A percentile compares a stretch with the other conserved stretches of the same genome.
Conservation (phyloP, 1,139 yeast species). For the Geotrichum candidum region DNA sequence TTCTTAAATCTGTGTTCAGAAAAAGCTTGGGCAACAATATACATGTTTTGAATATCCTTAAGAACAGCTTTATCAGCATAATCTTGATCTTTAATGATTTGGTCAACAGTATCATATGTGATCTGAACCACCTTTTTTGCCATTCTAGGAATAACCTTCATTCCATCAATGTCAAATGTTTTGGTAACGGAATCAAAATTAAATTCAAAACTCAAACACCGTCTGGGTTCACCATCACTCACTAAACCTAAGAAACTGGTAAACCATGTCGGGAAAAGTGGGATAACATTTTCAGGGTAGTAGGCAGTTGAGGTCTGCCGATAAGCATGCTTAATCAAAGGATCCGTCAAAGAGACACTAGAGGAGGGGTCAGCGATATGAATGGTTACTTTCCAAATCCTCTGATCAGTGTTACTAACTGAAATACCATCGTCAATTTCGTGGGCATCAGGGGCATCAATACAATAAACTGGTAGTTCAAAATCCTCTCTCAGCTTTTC, state of each 20-base stretch:
- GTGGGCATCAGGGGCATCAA: slow-evolving; percentile 73
- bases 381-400: slow-evolving; percentile 47
- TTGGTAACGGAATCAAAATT: slow-evolving; percentile 34
- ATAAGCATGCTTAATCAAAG: slow-evolving; percentile 54
- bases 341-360: slow-evolving; percentile 48
- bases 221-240: slow-evolving; percentile 41
- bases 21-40: slow-evolving; percentile 34
- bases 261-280: slow-evolving; percentile 65
- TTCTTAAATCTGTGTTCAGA: slow-evolving; percentile 32
- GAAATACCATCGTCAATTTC: slow-evolving; percentile 95
- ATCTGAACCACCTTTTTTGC: slow-evolving; percentile 43
- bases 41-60: slow-evolving; percentile 37
- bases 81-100: slow-evolving; percentile 22
- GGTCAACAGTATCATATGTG: slow-evolving; percentile 48
- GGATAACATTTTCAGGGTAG: slow-evolving; percentile 58
- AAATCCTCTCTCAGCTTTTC: slow-evolving; percentile 36
- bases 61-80: slow-evolving; percentile 19
- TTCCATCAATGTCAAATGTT: slow-evolving; percentile 23
- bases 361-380: slow-evolving; percentile 85
- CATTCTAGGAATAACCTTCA: slow-evolving; percentile 34
- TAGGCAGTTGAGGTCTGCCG: slow-evolving; percentile 65
- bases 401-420: slow-evolving; percentile 38
- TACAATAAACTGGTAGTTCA: slow-evolving; percentile 64
- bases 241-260: slow-evolving; percentile 49
- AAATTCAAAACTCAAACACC: slow-evolving; percentile 46